phyloP scores from a whole-genome alignment of 768 basidiomycete genomes.

The Dioszegia crocea region DNA sequence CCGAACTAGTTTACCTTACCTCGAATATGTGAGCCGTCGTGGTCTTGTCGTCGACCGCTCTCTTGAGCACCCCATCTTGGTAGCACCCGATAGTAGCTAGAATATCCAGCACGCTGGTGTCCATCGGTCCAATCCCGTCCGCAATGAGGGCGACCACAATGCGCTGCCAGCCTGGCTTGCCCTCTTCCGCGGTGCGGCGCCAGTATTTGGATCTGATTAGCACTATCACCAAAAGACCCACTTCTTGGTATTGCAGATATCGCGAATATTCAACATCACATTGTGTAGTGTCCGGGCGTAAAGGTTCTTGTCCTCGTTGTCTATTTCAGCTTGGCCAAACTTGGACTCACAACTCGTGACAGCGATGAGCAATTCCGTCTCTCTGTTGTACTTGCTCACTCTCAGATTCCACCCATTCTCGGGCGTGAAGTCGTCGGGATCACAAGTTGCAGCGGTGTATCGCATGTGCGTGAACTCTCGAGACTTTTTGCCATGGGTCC shows the following conservation, averaged over 20 bases:
- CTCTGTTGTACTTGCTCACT: conserved; percentile 75
- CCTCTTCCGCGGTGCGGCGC: conserved; percentile 40
- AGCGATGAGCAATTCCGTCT: conserved; percentile 89
- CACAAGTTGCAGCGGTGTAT: conserved; percentile 83
- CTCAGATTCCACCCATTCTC: conserved; percentile 80
- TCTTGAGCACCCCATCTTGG: conserved; percentile 94
- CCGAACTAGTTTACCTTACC: conserved; percentile 52
- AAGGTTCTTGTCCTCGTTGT: conserved; percentile 47
- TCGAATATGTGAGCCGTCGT: conserved; percentile 94
- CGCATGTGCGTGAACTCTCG: conserved; percentile 94
- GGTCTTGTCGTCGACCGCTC: conserved; percentile 67
- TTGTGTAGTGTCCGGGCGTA: conserved; percentile 71
- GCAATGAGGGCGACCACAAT: conserved; percentile 76
- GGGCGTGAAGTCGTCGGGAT: conserved; percentile 78
- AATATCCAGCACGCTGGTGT: conserved; percentile 78
- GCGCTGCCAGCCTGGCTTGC: conserved; percentile 66
- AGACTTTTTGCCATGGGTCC: conserved; percentile 58
- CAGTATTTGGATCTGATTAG: conserved; percentile 35
- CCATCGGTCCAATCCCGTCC: conserved; percentile 90
- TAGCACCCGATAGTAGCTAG: conserved; percentile 87
- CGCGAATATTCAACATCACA: conserved; percentile 93
- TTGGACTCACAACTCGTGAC: conserved; percentile 66
- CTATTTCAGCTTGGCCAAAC: conserved; percentile 54
- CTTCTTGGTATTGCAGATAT: conserved; percentile 93
- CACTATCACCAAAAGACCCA: conserved; percentile 48